Percentiles rank a stretch among this genome's conserved stretches.
Conservation (phyloP, 768 basidiomycete species). For the Trametopsis cervina region DNA sequence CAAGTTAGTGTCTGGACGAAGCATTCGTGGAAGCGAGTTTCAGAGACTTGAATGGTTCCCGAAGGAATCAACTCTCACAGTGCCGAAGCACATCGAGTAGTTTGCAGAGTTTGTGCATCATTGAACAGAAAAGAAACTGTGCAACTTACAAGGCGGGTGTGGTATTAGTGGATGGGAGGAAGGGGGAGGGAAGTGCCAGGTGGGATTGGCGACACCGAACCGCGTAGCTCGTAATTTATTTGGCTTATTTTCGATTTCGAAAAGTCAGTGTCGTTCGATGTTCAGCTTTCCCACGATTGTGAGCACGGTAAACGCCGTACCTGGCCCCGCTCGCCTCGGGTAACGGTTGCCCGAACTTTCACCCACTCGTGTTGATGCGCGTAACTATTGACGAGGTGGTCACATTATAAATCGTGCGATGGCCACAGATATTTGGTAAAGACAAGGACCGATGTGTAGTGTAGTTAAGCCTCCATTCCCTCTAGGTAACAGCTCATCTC, state of each 20-base stretch:
- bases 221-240: not conserved
- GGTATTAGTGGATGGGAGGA: not conserved
- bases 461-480: not conserved
- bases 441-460: no score
- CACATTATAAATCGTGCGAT: not conserved
- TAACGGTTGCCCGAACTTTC: no score
- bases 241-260: not conserved
- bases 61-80: conserved; percentile 26
- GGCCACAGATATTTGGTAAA: no score
- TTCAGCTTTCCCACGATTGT: not conserved
- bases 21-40: no score
- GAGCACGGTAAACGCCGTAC: not conserved
- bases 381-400: no score
- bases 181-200: not conserved
- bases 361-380: no score
- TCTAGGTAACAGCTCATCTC: not conserved
- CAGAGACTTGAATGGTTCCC: conserved; percentile 39
- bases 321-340: no score
- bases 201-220: no score
- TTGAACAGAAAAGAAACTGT: not conserved
- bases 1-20: not conserved
- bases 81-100: conserved; percentile 22
- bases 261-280: not conserved
- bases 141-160: not conserved
- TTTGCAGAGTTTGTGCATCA: conserved; percentile 26